Evolutionary conservation across 2,329 filamentous ascomycete species (phyloP).

Genomic region (Hirsutella rhossiliensis): DNA sequence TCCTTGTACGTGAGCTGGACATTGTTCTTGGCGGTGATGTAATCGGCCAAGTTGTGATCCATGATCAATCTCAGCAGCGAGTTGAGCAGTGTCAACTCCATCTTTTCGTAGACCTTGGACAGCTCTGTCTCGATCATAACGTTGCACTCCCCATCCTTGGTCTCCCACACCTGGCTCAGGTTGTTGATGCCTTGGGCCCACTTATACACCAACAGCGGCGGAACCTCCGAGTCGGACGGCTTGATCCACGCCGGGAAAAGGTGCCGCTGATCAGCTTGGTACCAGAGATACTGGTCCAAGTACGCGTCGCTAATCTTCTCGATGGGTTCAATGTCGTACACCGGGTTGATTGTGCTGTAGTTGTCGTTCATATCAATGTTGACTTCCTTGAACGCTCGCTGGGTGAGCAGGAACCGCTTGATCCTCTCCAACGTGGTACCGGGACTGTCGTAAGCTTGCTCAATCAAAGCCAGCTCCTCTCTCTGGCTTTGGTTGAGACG

Average conservation of each 20-base stretch:
- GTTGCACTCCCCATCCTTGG: conserved; percentile 88
- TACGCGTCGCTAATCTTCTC: conserved; percentile 99
- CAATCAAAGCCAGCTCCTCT: conserved; percentile 90
- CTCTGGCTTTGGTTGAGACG: conserved; percentile 94
- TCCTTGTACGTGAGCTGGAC: conserved; percentile 99
- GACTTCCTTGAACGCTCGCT: conserved; percentile 97
- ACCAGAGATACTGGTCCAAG: conserved; percentile 97
- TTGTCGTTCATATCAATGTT: conserved; percentile 99
- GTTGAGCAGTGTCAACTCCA: conserved; percentile 91
- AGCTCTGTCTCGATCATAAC: conserved; percentile 97
- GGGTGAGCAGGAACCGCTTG: conserved; percentile 93
- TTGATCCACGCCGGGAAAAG: conserved; percentile 99
- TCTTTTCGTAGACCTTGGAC: conserved; percentile 99
- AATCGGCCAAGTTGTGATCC: conserved; percentile 98
- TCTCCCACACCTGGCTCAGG: conserved; percentile 87
- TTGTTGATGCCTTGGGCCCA: conserved; percentile 99
- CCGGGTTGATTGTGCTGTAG: conserved; percentile 96
- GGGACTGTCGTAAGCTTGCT: conserved; percentile 96
- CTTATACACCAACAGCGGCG: conserved; percentile 89
- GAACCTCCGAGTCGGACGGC: conserved; percentile 94
- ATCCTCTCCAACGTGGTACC: conserved; percentile 92
- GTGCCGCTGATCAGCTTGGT: conserved; percentile 93
- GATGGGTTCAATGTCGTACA: conserved; percentile 97
- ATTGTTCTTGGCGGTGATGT: conserved; percentile 99
- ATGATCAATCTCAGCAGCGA: conserved; percentile 88